Conservation (phyloP, 192 early-diverging fungal species). For the Martensiomyces pterosporus region DNA sequence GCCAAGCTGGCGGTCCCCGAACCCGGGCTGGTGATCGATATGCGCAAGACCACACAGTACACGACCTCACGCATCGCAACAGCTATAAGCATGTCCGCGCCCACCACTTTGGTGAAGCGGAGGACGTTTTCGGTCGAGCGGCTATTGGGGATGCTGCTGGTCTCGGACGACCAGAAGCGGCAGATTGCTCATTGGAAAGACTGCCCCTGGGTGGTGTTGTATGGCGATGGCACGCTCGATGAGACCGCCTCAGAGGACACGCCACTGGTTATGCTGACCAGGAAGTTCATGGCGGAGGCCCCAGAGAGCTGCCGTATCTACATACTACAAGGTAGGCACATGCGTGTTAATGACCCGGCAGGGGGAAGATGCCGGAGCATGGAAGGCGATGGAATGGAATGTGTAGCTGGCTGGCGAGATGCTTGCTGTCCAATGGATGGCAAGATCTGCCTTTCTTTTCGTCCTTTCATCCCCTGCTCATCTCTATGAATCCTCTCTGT, state of each 20-base stretch:
- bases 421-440: no score
- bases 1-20: neutral
- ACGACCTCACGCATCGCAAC: conserved; percentile 49
- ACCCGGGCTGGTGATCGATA: conserved; percentile 60
- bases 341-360: no score
- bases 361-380: no score
- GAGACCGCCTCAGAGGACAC: conserved; percentile 50
- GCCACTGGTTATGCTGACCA: conserved; percentile 51
- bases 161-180: conserved; percentile 49
- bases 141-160: conserved; percentile 54
- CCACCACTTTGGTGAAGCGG: conserved; percentile 70
- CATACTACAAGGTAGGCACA: conserved; percentile 18
- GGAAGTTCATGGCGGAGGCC: conserved; percentile 59
- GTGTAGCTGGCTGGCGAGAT: no score
- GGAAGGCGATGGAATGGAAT: no score
- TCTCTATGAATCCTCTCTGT: no score
- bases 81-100: conserved; percentile 65
- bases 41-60: conserved; percentile 61
- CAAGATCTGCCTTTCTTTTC: no score
- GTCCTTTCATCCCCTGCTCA: no score
- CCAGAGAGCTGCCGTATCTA: conserved; percentile 16
- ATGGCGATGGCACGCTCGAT: conserved; percentile 56
- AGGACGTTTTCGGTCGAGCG: conserved; percentile 60
- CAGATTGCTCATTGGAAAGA: conserved; percentile 53
- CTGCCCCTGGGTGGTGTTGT: conserved; percentile 61